Evolutionary conservation across 768 basidiomycete species (phyloP), one percentile per base, ranked within the genome.

Genomic region (Phanerochaete carnosa): DNA sequence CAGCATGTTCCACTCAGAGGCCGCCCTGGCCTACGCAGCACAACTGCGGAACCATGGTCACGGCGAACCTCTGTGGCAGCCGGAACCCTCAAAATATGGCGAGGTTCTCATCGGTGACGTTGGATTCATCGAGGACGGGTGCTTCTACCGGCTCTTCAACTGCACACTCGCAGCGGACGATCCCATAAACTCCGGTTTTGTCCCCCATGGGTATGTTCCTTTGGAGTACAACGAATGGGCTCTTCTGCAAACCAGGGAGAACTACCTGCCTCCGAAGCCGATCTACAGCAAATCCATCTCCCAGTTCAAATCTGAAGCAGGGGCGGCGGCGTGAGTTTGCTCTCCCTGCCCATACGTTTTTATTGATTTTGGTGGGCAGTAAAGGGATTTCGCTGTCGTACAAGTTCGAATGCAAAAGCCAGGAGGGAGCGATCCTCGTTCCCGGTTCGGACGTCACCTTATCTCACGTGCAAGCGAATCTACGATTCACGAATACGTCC

Each of bases 1-100:
- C n/a, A n/a, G n/a, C n/a, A n/a, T n/a, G n/a, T 35, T 88, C 33
- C 49, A 51, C 49, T 51, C 49, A 5, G 28, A 55, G 23, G 53
- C 53, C 13, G 50, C 35, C 12, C 30, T 54, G n/a, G 39, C 65
- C 45, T 67, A 69, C 30, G 63, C 64, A 3, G 19, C 45, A 12
- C 62, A 64, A 26, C 66, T 69, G 1, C 56, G 59, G 2, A 39
- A 32, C 11, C 30, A 39, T 8, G 37, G 59, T 1, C 29, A 56
- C n/a, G 68, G 68, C 7, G 51, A 54, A 15, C 61, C 68, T 6
- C 62, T 69, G 5, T 69, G 68, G 66, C 30, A 37, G 9, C 66
- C 66, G 2, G 61, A 64, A 26, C 64, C 59, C 13, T 46, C 54
- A 4, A 12, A 23, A 5, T 47, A 56, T 1, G 58, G 60, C 23